Evolutionary conservation across 441 rosid species (phyloP).

Genomic region (Macaranga tanarius): DNA sequence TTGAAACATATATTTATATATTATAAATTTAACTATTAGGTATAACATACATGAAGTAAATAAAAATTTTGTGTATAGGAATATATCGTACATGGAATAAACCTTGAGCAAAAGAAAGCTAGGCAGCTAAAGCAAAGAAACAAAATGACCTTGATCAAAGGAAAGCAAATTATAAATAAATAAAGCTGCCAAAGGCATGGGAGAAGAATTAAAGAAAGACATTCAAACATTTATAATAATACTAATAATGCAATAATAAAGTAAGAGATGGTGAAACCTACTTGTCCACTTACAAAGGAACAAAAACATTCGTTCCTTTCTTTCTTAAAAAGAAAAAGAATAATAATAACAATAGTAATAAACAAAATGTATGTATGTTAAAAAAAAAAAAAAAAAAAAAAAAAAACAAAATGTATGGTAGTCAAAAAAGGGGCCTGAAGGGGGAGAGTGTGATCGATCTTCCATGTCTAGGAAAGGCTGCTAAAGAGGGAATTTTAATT

Average conservation of each 20-base stretch:
- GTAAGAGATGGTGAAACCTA: slow-evolving; percentile 2
- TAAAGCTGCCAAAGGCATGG: slow-evolving; percentile 17
- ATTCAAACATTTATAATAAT: background rate
- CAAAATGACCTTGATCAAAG: slow-evolving; percentile 21
- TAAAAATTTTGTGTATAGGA: too few species aligned
- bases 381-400: background rate
- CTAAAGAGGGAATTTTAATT: slow-evolving; percentile 10
- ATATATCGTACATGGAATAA: slow-evolving; percentile 14
- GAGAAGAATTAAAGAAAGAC: background rate
- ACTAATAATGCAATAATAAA: background rate
- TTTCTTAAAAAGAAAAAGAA: background rate
- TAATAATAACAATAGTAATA: background rate
- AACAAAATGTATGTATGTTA: background rate
- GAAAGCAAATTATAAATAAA: slow-evolving; percentile 10
- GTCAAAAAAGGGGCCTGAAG: slow-evolving; percentile 15
- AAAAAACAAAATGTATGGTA: slow-evolving; percentile 5
- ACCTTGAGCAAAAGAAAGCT: slow-evolving; percentile 16
- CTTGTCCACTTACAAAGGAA: slow-evolving; percentile 21
- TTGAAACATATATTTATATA: too few species aligned
- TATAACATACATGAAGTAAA: too few species aligned
- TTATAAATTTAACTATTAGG: too few species aligned
- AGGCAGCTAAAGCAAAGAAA: slow-evolving; percentile 5
- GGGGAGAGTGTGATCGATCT: slow-evolving; percentile 23
- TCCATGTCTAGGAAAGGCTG: slow-evolving; percentile 37
- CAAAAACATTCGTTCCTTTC: background rate